phyloP scores from a whole-genome alignment of 495 filamentous ascomycete genomes.

The Penicillium waksmanii region DNA sequence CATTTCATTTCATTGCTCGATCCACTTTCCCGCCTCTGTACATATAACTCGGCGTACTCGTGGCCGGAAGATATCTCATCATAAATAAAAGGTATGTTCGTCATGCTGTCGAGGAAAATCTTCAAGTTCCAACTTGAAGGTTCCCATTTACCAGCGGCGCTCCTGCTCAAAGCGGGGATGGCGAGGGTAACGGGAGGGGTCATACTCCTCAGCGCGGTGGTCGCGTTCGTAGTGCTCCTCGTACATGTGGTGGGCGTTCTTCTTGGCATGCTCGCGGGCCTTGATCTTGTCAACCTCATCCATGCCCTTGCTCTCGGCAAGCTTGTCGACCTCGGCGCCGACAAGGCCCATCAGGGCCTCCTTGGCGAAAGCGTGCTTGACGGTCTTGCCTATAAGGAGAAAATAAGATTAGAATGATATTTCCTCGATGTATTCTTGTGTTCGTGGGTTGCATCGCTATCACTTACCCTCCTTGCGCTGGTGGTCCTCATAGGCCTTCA shows the following conservation, averaged over 20 bases:
- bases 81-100: conserved; percentile 13
- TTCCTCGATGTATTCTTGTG: not conserved
- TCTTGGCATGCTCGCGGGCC: conserved; percentile 67
- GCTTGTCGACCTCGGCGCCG: conserved; percentile 76
- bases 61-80: conserved; percentile 15
- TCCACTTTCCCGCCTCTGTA: conserved; percentile 10
- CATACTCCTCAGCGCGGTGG: conserved; percentile 47
- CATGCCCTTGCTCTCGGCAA: conserved; percentile 77
- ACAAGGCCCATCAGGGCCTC: conserved; percentile 72
- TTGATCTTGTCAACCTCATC: conserved; percentile 68
- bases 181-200: conserved; percentile 43
- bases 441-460: not conserved
- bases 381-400: conserved; percentile 60
- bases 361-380: conserved; percentile 77
- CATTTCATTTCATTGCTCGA: conserved; percentile 7
- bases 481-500: conserved; percentile 79
- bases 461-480: conserved; percentile 70
- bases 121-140: too few species aligned
- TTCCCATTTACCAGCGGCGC: conserved; percentile 24
- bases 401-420: not conserved
- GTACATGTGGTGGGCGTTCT: conserved; percentile 67
- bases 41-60: conserved; percentile 5
- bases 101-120: conserved; percentile 1
- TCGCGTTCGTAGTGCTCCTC: conserved; percentile 57
- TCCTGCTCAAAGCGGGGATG: conserved; percentile 31